Conservation (phyloP, 371 early-diverging fungal genomes). For the Haplosporangium sp. region DNA sequence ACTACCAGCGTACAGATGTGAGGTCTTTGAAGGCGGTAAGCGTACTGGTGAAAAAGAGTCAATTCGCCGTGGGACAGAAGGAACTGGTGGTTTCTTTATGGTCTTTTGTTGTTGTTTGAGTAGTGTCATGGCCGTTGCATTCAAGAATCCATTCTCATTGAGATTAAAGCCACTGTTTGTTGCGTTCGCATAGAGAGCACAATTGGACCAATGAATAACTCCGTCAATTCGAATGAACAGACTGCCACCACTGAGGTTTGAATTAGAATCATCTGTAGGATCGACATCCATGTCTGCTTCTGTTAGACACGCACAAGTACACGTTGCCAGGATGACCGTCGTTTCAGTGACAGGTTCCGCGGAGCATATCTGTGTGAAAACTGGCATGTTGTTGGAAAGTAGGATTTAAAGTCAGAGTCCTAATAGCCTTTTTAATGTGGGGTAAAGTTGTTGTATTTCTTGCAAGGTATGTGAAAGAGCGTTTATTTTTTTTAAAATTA, state of each 20-base stretch:
- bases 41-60: slow-evolving; percentile 39
- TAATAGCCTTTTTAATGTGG: too few relatives aligned
- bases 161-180: slow-evolving; percentile 1
- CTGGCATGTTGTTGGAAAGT: slow-evolving; percentile 28
- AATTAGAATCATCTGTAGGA: not conserved
- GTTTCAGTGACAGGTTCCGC: slow-evolving; percentile 14
- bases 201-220: slow-evolving; percentile 29
- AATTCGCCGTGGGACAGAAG: not conserved
- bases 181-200: slow-evolving; percentile 21
- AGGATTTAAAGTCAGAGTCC: not conserved
- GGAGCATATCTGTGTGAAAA: slow-evolving; percentile 40
- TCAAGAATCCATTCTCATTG: slow-evolving; percentile 9
- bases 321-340: slow-evolving; percentile 9
- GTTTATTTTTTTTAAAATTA: too few relatives aligned
- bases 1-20: slow-evolving; percentile 74
- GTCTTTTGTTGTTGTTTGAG: slow-evolving; percentile 29
- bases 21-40: slow-evolving; percentile 18
- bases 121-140: slow-evolving; percentile 3
- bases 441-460: too few relatives aligned
- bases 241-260: not conserved
- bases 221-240: slow-evolving; percentile 37
- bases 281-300: slow-evolving; percentile 11
- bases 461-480: too few relatives aligned
- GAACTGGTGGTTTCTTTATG: slow-evolving; percentile 25
- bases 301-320: slow-evolving; percentile 22